Base-by-base conservation (phyloP, 192 early-diverging fungal species). In the Glomus cerebriforme region DNA sequence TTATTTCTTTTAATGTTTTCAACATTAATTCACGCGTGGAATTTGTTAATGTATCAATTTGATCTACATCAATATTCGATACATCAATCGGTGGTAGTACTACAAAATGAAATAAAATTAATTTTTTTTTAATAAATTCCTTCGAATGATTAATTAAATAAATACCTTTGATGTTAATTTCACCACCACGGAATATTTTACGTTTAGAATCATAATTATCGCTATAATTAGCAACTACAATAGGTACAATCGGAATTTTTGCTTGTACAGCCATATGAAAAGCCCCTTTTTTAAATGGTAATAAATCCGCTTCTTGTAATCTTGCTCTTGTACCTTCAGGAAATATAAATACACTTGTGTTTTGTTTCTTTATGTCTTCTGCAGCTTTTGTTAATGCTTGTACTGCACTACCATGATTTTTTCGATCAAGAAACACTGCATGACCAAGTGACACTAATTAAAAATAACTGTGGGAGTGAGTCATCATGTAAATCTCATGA, bases 261-360 rank as follows among this genome's bases (percentile, higher is more conserved):
- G 93, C 91, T 83, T 95, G 94, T 72, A 94, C 92, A 13, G 97
- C 96, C 79, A 97, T 82, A 64, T 97, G 94, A 85, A 99, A 99
- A 9, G 95, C 97, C 13, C 97, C 97, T 88, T 97, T 98, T 85
- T 99, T 99, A 84, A 99, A 97, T 8, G 94, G 95, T 59, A 97
- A 84, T 67, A 99, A 73, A 64, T 92, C 78, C 45, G 91, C 88
- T 35, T 89, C 87, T n/a, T 83, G 82, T 49, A 91, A 89, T 76
- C 89, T 91, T 22, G 92, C 92, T 66, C 96, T 93, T 22, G 92
- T 97, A 66, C 96, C 97, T 85, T 97, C 96, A 65, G 96, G 96
- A 81, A 93, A 98, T 81, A 98, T 93, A 79, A 91, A 93, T 37
- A 97, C 89, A 73, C 90, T 88, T 39, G 87, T 84, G 86, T 93